These are phyloP conservation scores for Ramularia collo-cygni DNA, from an alignment of 2,329 filamentous ascomycete species.

Conservation along the genomic window DNA sequence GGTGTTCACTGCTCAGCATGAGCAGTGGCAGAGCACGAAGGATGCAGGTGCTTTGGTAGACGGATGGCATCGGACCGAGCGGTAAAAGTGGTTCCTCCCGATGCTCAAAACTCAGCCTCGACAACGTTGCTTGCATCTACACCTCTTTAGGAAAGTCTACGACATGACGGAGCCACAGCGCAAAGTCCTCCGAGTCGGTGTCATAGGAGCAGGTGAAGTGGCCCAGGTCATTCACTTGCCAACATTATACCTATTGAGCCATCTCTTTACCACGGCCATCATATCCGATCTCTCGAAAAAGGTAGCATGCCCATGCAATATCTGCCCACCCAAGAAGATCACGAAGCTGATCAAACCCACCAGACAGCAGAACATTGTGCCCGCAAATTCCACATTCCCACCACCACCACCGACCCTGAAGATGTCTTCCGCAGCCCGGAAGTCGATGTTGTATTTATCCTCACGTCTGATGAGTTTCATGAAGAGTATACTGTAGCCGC, in stretches of 20 bases:
- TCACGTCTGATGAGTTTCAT: slow-evolving; percentile 50
- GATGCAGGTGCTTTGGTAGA: no score
- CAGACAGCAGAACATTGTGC: slow-evolving; percentile 33
- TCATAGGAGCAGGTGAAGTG: slow-evolving; percentile 44
- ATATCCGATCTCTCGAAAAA: slow-evolving; percentile 48
- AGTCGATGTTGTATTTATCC: slow-evolving; percentile 50
- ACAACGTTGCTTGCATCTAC: neutral
- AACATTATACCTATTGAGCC: slow-evolving; percentile 38
- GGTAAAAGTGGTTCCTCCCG: no score
- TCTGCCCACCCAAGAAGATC: neutral
- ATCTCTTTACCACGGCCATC: slow-evolving; percentile 41
- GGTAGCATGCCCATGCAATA: slow-evolving; percentile 20
- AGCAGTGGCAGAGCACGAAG: no score
- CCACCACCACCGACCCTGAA: slow-evolving; percentile 32
- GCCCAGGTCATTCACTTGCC: slow-evolving; percentile 47
- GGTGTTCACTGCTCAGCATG: no score
- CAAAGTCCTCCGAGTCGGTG: slow-evolving; percentile 30
- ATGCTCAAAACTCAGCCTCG: no score
- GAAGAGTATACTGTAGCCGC: slow-evolving; percentile 46
- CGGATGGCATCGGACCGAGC: no score
- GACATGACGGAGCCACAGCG: neutral
- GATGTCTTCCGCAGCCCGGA: slow-evolving; percentile 39
- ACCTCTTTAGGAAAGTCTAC: neutral
- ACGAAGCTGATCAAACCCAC: neutral
- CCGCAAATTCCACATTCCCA: slow-evolving; percentile 29